Conservation (phyloP, 2,329 filamentous ascomycete species). For the Nemania serpens region DNA sequence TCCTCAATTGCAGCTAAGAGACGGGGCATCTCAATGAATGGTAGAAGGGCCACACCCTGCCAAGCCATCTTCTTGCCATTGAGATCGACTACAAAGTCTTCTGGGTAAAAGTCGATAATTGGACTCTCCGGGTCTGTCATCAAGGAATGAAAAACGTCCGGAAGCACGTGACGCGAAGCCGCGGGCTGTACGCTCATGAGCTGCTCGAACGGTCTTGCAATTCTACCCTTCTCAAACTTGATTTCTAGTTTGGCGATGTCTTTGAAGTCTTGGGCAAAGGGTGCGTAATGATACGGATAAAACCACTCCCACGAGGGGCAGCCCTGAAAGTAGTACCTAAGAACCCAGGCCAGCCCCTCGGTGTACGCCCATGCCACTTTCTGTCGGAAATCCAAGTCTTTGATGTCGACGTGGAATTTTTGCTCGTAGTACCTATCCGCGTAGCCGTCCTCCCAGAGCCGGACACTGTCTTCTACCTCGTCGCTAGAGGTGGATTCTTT, state of each 20-base stretch:
- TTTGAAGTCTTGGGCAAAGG: slow-evolving; percentile 94
- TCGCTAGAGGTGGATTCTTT: slow-evolving; percentile 62
- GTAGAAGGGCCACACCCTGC: slow-evolving; percentile 92
- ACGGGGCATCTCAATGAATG: slow-evolving; percentile 93
- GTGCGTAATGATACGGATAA: slow-evolving; percentile 97
- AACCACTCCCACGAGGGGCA: slow-evolving; percentile 99
- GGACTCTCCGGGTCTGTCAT: slow-evolving; percentile 89
- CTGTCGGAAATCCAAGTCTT: slow-evolving; percentile 84
- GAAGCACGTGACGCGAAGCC: slow-evolving; percentile 88
- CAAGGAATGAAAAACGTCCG: slow-evolving; percentile 82
- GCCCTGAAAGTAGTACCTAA: slow-evolving; percentile 97
- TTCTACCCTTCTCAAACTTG: slow-evolving; percentile 79
- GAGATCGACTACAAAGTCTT: slow-evolving; percentile 88
- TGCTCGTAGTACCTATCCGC: slow-evolving; percentile 95
- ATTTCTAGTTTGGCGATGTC: slow-evolving; percentile 79
- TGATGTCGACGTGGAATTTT: slow-evolving; percentile 85
- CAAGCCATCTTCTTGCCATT: slow-evolving; percentile 99
- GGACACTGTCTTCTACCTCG: slow-evolving; percentile 77
- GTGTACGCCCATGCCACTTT: slow-evolving; percentile 90
- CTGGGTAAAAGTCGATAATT: slow-evolving; percentile 97
- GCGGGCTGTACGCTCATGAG: slow-evolving; percentile 97
- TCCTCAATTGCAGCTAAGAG: slow-evolving; percentile 80
- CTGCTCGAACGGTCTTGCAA: slow-evolving; percentile 93
- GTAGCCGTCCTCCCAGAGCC: slow-evolving; percentile 94
- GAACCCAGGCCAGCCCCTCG: slow-evolving; percentile 92